Evolutionary conservation across 2,329 filamentous ascomycete species (phyloP).

Genomic region (Monosporascus sp.): DNA sequence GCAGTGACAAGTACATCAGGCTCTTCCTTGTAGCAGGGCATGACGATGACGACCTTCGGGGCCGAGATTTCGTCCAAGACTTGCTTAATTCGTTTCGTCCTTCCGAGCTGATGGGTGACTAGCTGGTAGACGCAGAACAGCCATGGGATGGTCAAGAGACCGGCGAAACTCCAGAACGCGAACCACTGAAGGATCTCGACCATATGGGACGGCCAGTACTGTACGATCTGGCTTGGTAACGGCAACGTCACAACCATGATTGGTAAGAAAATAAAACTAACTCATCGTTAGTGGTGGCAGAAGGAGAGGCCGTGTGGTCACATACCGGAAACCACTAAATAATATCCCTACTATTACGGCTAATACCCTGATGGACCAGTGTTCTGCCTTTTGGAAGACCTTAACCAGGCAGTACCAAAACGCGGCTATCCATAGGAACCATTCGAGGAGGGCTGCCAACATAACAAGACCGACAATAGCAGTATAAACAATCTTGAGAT

Average conservation of each 20-base stretch:
- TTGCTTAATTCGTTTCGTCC: conserved; percentile 75
- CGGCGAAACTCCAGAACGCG: conserved; percentile 88
- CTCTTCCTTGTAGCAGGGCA: conserved; percentile 94
- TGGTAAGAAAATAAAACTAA: conserved; percentile 77
- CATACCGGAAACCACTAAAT: conserved; percentile 72
- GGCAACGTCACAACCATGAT: conserved; percentile 93
- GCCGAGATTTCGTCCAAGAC: conserved; percentile 79
- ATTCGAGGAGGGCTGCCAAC: conserved; percentile 81
- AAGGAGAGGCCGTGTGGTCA: neutral
- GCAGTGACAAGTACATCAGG: conserved; percentile 79
- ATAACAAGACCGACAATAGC: conserved; percentile 75
- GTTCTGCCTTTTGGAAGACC: conserved; percentile 83
- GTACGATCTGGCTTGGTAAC: conserved; percentile 65
- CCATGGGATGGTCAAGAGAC: conserved; percentile 82
- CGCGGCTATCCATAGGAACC: conserved; percentile 91
- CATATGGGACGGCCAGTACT: conserved; percentile 65
- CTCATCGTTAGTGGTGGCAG: conserved; percentile 10
- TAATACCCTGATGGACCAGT: conserved; percentile 74
- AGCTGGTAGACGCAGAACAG: conserved; percentile 89
- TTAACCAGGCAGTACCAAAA: conserved; percentile 89
- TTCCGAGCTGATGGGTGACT: conserved; percentile 79
- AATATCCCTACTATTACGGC: conserved; percentile 68
- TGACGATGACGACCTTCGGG: conserved; percentile 91
- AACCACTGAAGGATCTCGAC: conserved; percentile 83
- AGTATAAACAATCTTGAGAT: conserved; percentile 72